phyloP scores from a whole-genome alignment of 2,329 filamentous ascomycete species.

The Colletotrichum ledebouriae region DNA sequence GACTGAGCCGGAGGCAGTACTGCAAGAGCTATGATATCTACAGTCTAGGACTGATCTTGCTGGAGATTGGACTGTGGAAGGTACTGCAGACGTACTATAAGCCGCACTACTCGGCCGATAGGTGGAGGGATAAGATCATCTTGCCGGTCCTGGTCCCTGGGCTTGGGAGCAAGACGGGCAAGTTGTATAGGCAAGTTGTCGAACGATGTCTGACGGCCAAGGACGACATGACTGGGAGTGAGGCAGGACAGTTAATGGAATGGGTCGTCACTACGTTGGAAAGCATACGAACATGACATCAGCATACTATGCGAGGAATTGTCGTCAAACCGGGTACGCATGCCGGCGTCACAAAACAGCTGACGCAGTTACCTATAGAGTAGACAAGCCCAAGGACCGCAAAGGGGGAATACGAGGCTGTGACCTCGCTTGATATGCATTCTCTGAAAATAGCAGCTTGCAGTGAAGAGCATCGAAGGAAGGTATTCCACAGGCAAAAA shows the following conservation, averaged over 20 bases:
- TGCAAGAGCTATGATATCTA: constrained; percentile 67
- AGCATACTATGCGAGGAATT: background rate
- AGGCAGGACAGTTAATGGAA: constrained; percentile 58
- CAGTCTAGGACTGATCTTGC: constrained; percentile 63
- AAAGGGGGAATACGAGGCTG: constrained; percentile 15
- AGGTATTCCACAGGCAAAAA: constrained; percentile 41
- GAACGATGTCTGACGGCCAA: constrained; percentile 55
- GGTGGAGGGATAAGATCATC: constrained; percentile 59
- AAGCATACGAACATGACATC: constrained; percentile 50
- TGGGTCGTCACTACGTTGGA: constrained; percentile 57
- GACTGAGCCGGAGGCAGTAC: constrained; percentile 52
- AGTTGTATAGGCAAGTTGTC: constrained; percentile 56
- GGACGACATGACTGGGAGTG: constrained; percentile 54
- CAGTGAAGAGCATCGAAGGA: constrained; percentile 41
- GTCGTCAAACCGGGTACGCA: background rate
- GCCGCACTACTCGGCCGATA: constrained; percentile 56
- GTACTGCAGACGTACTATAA: constrained; percentile 57
- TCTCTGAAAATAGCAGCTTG: constrained; percentile 41
- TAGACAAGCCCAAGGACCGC: background rate
- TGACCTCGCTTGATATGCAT: constrained; percentile 38
- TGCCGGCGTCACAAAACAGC: background rate
- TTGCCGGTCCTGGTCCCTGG: constrained; percentile 56
- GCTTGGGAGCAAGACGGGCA: constrained; percentile 57
- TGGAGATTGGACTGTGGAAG: constrained; percentile 66
- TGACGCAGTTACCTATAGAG: too few relatives aligned